Base-by-base conservation (phyloP, 2,329 filamentous ascomycete genomes). In the Proliferodiscus dingleyae region DNA sequence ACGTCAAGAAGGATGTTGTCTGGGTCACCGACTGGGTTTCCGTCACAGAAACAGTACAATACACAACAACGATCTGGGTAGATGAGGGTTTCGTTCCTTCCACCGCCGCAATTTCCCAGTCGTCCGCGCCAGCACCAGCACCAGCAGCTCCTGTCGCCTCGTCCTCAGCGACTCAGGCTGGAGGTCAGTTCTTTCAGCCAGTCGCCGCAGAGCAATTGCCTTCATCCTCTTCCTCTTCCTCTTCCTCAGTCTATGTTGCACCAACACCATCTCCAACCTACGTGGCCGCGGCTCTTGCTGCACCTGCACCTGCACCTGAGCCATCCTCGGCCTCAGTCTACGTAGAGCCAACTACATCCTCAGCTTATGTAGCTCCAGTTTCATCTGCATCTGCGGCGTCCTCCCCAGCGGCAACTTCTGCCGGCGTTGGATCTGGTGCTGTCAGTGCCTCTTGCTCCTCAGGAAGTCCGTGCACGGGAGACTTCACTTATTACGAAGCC, bases 401-500 rank as follows among this genome's bases (percentile, higher is more conserved):
- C 30, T 34, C 50, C 44, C 36, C 36, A 52, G 51, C 58, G 45
- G 53, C 53, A 46, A 51, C 58, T 22, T 52, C 55, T 46, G 44
- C 41, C 19, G 30, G 15, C 56, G 44, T 29, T 47, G 42, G 50
- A 47, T 28, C 39, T 53, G 54, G 55, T 43, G 46, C 44, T 48
- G 42, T 56, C 46, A 50, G 52, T 46, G 51, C 61, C 26, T 53
- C 57, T 42, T 47, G 54, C 54, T 61, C 63, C 56, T 53, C 57
- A 18, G 68, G 65, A 39, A 59, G 60, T 22, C 63, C 56, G 23
- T 72, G 65, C 68, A 60, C 62, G 0, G 87, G 87, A 50, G 77
- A 89, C 40, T 73, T 88, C 55, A 93, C 88, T 48, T 90, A 79
- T 72, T 94, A 87, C 69, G 68, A 72, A 32, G 71, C 84, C 38